Conservation (phyloP, 805 yeast species). For the Sugiyamaella floridensis region DNA sequence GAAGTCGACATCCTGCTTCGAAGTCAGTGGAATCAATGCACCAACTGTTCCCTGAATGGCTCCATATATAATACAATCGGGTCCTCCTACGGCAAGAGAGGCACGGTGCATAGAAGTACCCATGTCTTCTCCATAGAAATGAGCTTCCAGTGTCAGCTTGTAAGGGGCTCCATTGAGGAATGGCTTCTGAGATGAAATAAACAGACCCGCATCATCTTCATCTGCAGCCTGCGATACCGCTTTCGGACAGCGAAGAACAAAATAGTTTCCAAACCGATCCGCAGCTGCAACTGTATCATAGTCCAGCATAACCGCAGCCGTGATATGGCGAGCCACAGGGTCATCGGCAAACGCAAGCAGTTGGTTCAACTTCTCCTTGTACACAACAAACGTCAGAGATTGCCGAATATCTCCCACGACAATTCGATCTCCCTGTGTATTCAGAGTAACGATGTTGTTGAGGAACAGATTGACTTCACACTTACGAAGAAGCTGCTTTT, state of each 20-base stretch:
- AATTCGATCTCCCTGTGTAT: conserved; percentile 50
- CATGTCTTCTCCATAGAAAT: conserved; percentile 64
- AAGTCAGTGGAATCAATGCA: conserved; percentile 56
- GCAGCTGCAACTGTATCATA: conserved; percentile 73
- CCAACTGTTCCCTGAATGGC: conserved; percentile 85
- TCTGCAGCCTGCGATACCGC: conserved; percentile 43
- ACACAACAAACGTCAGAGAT: conserved; percentile 54
- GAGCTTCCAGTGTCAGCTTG: conserved; percentile 46
- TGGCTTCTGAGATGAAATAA: conserved; percentile 30
- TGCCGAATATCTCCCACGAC: conserved; percentile 66
- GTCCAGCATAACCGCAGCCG: conserved; percentile 57
- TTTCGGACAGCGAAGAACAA: conserved; percentile 57
- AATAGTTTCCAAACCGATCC: conserved; percentile 79
- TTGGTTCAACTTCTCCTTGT: conserved; percentile 34
- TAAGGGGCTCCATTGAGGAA: conserved; percentile 45
- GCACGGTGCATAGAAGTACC: conserved; percentile 55
- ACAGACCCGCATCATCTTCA: conserved; percentile 42
- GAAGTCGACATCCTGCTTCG: conserved; percentile 54
- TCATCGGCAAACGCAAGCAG: conserved; percentile 71
- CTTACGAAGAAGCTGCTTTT: conserved; percentile 69
- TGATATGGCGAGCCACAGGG: conserved; percentile 55
- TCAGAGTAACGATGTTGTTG: conserved; percentile 47
- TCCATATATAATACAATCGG: conserved; percentile 58
- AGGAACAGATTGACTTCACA: conserved; percentile 38
- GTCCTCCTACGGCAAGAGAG: conserved; percentile 52